Evolutionary conservation across 169 alveolate species (phyloP), one percentile per base, ranked within the genome.

Genomic region (Cryptosporidium baileyi): DNA sequence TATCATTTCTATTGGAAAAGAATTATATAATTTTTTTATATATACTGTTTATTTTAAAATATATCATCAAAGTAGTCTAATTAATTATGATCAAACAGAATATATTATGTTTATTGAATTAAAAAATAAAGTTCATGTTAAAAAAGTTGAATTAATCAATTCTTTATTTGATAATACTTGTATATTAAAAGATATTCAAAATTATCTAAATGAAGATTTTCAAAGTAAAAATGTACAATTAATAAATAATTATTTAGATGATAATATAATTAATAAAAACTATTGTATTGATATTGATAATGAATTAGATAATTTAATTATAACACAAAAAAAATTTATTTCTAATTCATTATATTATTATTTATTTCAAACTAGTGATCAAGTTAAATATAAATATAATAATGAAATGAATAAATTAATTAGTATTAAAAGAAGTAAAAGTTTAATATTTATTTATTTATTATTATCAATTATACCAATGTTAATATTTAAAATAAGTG

Each of bases 291-390:
- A 30, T 11, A 47, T 40, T 26, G 30, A 28, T n/a, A 65, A 49
- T 24, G 49, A 65, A 26, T 30, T 65, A 13, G 49, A 65, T 13
- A 34, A 15, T 26, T 47, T 65, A 17, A 19, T 44, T 11, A 3
- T 65, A 32, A 65, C n/a, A 45, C 15, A 65, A 9, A 43, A 60
- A 47, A 47, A 26, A 36, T 28, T 36, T 61, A 32, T 65, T 11
- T 45, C 81, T 28, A 65, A 32, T 22, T 65, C 81, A 13, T 36
- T 65, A 9, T 44, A 45, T 0, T 65, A 47, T 19, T 65, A 65
- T 30, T 51, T 65, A 32, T 65, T 65, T 36, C 81, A 65, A 34
- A 65, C 63, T 8, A 65, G 47, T 36, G 81, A 65, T 13, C 43
- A 65, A 65, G 17, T 65, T 1, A 65, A 22, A 28, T 65, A 65